Evolutionary conservation across 768 basidiomycete species (phyloP).

Genomic region (Galerina sulciceps): DNA sequence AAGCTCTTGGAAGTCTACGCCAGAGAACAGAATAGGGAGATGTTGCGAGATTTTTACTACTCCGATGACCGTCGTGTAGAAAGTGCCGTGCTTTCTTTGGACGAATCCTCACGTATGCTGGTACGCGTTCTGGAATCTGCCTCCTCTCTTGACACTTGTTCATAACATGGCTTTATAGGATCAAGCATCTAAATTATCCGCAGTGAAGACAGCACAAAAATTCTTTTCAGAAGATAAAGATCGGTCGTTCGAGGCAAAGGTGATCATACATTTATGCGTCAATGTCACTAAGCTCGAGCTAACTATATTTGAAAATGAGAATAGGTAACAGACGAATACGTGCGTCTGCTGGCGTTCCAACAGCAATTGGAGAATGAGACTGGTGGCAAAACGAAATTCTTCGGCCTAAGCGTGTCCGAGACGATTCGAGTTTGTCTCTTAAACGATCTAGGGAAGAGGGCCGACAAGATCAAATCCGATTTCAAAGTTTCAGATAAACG

Average conservation of each 20-base stretch:
- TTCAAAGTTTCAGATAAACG: slow-evolving; percentile 96
- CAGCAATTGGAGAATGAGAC: slow-evolving; percentile 88
- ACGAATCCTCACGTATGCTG: slow-evolving; percentile 72
- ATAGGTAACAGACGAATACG: slow-evolving; percentile 92
- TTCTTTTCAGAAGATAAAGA: slow-evolving; percentile 97
- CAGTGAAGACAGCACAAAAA: slow-evolving; percentile 85
- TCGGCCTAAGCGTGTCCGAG: slow-evolving; percentile 85
- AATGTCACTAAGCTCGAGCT: not conserved
- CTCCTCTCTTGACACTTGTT: not conserved
- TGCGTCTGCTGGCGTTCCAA: slow-evolving; percentile 76
- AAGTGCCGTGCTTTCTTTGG: slow-evolving; percentile 86
- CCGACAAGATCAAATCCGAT: slow-evolving; percentile 86
- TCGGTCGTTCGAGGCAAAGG: slow-evolving; percentile 88
- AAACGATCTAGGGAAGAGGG: slow-evolving; percentile 82
- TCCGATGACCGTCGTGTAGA: slow-evolving; percentile 96
- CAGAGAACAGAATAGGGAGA: slow-evolving; percentile 85
- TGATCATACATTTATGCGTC: slow-evolving; percentile 23
- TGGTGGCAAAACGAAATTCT: slow-evolving; percentile 77
- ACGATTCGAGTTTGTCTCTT: slow-evolving; percentile 81
- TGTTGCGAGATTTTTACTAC: slow-evolving; percentile 96
- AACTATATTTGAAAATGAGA: not conserved
- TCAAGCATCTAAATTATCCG: slow-evolving; percentile 66
- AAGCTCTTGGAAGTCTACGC: slow-evolving; percentile 89
- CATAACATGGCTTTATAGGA: slow-evolving; percentile 51
- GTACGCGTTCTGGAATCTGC: slow-evolving; percentile 41